phyloP scores from a whole-genome alignment of 2,329 filamentous ascomycete species.

The Seiridium unicorne region DNA sequence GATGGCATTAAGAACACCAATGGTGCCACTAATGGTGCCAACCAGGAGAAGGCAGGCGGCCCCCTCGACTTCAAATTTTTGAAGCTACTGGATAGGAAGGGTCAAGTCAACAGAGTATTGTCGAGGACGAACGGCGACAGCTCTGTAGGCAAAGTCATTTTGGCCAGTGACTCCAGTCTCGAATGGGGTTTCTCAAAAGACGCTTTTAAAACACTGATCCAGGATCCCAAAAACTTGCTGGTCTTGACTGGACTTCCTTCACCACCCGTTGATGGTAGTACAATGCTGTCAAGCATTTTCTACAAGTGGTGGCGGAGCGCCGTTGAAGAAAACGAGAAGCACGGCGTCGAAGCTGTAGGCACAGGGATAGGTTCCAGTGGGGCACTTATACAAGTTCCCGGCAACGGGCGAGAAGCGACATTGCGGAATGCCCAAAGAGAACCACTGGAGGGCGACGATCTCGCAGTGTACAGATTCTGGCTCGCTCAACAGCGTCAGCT shows the following conservation, averaged over 20 bases:
- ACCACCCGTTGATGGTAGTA: conserved; percentile 36
- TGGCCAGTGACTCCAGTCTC: conserved; percentile 85
- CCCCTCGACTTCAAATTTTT: conserved; percentile 91
- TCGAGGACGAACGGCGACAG: conserved; percentile 41
- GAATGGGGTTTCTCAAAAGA: conserved; percentile 96
- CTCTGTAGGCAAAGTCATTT: conserved; percentile 67
- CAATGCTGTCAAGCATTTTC: conserved; percentile 65
- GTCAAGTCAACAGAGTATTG: conserved; percentile 71
- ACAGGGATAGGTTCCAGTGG: conserved; percentile 31
- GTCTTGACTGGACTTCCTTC: conserved; percentile 77
- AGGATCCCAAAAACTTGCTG: conserved; percentile 77
- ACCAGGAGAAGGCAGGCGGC: conserved; percentile 53
- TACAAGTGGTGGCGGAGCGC: conserved; percentile 76
- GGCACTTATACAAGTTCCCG: conserved; percentile 64
- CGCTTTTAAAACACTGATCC: conserved; percentile 70
- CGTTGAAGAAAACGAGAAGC: conserved; percentile 43
- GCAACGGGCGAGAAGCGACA: conserved; percentile 60
- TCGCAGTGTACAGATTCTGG: conserved; percentile 86
- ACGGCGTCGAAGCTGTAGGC: conserved; percentile 9
- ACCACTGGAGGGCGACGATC: conserved; percentile 72
- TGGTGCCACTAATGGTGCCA: conserved; percentile 44
- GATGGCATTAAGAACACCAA: conserved; percentile 46
- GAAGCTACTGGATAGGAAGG: conserved; percentile 77
- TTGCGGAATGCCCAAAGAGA: conserved; percentile 61
- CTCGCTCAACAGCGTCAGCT: conserved; percentile 84